Evolutionary conservation across 371 early-diverging fungal species (phyloP).

Genomic region (Sanchytrium tribonematis): DNA sequence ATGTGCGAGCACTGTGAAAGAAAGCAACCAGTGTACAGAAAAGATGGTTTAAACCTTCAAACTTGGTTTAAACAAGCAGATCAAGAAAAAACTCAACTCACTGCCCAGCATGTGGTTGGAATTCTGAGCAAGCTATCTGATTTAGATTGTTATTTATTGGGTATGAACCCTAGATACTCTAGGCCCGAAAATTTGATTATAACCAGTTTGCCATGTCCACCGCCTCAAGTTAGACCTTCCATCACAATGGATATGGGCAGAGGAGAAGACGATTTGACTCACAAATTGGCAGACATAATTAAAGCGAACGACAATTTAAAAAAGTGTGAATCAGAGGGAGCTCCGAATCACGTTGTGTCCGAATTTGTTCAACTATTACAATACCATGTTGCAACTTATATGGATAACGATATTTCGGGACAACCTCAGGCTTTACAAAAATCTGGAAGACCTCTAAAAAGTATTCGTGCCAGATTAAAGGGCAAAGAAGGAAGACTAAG

Average conservation of each 20-base stretch:
- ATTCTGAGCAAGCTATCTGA: constrained; percentile 75
- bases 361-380: constrained; percentile 88
- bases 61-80: constrained; percentile 16
- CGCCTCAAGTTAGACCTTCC: constrained; percentile 95
- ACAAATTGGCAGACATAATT: constrained; percentile 74
- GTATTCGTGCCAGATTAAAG: constrained; percentile 89
- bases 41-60: constrained; percentile 15
- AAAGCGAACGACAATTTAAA: constrained; percentile 80
- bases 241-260: constrained; percentile 74
- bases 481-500: constrained; percentile 98
- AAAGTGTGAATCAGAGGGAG: constrained; percentile 76
- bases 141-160: constrained; percentile 65
- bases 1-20: constrained; percentile 15
- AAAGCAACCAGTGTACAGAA: constrained; percentile 15
- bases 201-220: constrained; percentile 83
- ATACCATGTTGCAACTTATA: constrained; percentile 94
- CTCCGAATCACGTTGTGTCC: constrained; percentile 72
- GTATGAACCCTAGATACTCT: constrained; percentile 67
- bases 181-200: constrained; percentile 98
- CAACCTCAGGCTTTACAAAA: constrained; percentile 86
- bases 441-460: constrained; percentile 88
- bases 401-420: constrained; percentile 96
- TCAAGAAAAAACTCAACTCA: constrained; percentile 24
- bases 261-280: constrained; percentile 96
- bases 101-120: constrained; percentile 50